Conservation (phyloP, 495 filamentous ascomycete species). For the Amphirosellinia nigrospora region DNA sequence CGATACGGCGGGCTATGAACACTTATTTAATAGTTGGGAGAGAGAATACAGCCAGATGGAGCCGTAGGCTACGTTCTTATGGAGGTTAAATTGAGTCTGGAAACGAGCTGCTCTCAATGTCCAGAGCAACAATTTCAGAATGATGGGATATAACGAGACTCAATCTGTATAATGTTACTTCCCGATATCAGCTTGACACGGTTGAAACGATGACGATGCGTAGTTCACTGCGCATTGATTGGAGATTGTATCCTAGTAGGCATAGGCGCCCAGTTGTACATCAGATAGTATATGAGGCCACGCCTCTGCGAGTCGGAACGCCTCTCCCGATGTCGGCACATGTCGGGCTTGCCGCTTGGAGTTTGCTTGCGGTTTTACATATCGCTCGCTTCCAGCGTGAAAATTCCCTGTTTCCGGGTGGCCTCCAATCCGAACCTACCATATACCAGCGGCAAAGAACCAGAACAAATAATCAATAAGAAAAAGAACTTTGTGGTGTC, state of each 20-base stretch:
- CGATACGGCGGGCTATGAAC: constrained; percentile 4
- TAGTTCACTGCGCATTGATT: neutral
- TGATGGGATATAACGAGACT: neutral
- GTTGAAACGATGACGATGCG: constrained; percentile 4
- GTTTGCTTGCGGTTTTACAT: constrained; percentile 1
- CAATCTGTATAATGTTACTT: neutral
- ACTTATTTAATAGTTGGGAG: constrained; percentile 14
- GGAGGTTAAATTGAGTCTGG: constrained; percentile 16
- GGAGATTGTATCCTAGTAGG: constrained; percentile 3
- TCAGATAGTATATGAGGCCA: constrained; percentile 1
- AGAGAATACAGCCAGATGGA: neutral
- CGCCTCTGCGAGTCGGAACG: constrained; percentile 23
- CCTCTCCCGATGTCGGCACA: constrained; percentile 26
- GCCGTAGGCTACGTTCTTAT: constrained; percentile 9
- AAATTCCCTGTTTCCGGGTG: neutral
- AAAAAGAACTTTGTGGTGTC: neutral
- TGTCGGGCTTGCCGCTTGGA: constrained; percentile 6
- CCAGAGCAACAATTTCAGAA: constrained; percentile 6
- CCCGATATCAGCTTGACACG: neutral
- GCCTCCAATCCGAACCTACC: neutral
- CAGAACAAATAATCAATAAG: neutral
- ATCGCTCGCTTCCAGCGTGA: constrained; percentile 1
- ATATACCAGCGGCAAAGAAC: constrained; percentile 3
- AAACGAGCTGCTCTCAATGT: constrained; percentile 3
- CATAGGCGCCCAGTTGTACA: neutral